Evolutionary conservation across 305 asterid genomes (phyloP).

Genomic region (Fraxinus latifolia): DNA sequence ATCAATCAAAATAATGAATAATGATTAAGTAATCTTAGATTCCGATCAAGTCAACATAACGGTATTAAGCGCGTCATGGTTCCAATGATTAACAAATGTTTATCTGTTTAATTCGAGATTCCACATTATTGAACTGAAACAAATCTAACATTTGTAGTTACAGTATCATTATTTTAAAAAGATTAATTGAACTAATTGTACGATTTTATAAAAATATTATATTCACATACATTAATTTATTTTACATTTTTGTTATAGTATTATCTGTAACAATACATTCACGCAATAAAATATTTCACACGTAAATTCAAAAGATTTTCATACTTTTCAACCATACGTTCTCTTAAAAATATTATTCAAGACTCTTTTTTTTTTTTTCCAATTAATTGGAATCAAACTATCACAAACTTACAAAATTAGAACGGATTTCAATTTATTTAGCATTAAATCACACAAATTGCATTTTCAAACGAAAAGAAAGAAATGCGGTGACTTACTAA

Average conservation of each 20-base stretch:
- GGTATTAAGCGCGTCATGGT: not conserved
- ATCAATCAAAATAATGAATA: not conserved
- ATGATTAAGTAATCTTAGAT: not conserved
- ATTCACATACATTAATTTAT: not conserved
- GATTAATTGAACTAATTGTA: not conserved
- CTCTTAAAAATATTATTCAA: not conserved
- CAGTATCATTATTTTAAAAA: not conserved
- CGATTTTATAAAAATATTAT: not conserved
- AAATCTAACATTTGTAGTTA: not conserved
- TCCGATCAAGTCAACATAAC: not conserved
- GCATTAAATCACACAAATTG: not conserved
- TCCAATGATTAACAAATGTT: not conserved
- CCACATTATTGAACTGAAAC: not conserved
- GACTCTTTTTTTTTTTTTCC: not conserved
- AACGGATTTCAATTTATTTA: not conserved
- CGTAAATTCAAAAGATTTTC: not conserved
- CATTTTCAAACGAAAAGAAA: not conserved
- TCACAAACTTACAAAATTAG: not conserved
- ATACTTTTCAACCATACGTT: no score
- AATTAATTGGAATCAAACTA: not conserved
- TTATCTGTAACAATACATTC: not conserved
- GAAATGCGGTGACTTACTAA: not conserved
- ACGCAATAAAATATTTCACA: no score
- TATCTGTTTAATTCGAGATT: not conserved
- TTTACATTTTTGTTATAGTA: not conserved